Percentiles rank a stretch among this genome's conserved stretches.
phyloP scores from a whole-genome alignment of 2,329 filamentous ascomycete genomes.

The Drechslerella coelobrocha region DNA sequence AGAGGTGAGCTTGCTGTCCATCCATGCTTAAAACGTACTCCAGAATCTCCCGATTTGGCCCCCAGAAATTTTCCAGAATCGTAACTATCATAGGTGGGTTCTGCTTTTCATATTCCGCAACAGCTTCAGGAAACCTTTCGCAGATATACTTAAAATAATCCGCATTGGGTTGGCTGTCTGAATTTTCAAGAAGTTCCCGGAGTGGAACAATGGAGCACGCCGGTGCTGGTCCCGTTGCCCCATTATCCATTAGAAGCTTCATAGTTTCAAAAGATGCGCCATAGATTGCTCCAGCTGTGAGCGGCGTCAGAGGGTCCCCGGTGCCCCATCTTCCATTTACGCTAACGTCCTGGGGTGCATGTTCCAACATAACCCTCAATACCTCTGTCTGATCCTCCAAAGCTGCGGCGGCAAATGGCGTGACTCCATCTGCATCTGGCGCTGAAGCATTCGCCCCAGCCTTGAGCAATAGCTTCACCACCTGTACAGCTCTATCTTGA shows the following conservation, averaged over 20 bases:
- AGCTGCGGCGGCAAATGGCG: slow-evolving; percentile 15
- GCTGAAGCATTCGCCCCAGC: slow-evolving; percentile 11
- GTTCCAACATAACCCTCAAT: slow-evolving; percentile 6
- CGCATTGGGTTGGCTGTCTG: background rate
- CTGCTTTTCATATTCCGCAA: background rate
- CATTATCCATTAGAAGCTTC: background rate
- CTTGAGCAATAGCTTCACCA: background rate
- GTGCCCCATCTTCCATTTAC: slow-evolving; percentile 12
- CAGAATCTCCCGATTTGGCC: background rate
- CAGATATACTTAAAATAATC: background rate
- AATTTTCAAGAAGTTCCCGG: slow-evolving; percentile 6
- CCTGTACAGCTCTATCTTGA: background rate
- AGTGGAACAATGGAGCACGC: background rate
- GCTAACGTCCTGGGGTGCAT: slow-evolving; percentile 18
- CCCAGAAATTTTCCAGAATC: background rate
- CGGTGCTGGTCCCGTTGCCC: slow-evolving; percentile 1
- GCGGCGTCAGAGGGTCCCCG: slow-evolving; percentile 14
- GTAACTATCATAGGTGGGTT: background rate
- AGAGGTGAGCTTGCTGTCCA: background rate
- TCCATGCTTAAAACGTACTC: background rate
- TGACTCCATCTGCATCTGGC: slow-evolving; percentile 27
- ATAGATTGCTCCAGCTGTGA: slow-evolving; percentile 16
- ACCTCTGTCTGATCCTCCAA: background rate
- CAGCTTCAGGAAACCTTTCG: slow-evolving; percentile 5
- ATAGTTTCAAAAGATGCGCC: background rate